Conservation (phyloP, 2,329 filamentous ascomycete genomes). For the Dryadomyces quercus-mongolicae region DNA sequence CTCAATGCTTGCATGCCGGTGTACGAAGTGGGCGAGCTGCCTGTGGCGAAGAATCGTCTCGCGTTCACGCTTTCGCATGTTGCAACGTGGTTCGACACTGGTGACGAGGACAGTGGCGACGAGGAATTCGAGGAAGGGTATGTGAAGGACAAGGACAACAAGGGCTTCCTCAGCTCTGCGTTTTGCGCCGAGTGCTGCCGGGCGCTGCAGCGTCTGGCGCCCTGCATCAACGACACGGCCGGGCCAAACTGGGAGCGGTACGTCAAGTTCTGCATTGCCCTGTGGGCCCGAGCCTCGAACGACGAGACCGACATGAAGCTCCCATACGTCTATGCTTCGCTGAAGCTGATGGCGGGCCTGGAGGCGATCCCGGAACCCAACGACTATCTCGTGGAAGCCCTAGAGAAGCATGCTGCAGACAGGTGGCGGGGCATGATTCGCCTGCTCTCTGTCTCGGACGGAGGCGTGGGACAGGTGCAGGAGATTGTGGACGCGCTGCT, state of each 20-base stretch:
- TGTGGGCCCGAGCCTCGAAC: slow-evolving; percentile 40
- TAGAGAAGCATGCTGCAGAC: slow-evolving; percentile 45
- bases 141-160: not conserved
- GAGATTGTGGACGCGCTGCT: slow-evolving; percentile 67
- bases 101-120: slow-evolving; percentile 16
- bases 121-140: not conserved
- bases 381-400: slow-evolving; percentile 71
- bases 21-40: slow-evolving; percentile 39
- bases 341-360: slow-evolving; percentile 57
- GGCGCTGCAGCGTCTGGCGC: slow-evolving; percentile 50
- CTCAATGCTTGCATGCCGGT: slow-evolving; percentile 39
- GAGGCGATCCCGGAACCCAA: slow-evolving; percentile 60
- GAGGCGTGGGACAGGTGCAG: slow-evolving; percentile 44
- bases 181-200: slow-evolving; percentile 41
- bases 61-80: slow-evolving; percentile 77
- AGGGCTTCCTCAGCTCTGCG: slow-evolving; percentile 22
- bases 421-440: slow-evolving; percentile 48
- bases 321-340: slow-evolving; percentile 56
- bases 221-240: slow-evolving; percentile 69
- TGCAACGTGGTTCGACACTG: slow-evolving; percentile 46
- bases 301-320: slow-evolving; percentile 35
- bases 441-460: slow-evolving; percentile 31
- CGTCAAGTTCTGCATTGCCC: slow-evolving; percentile 42
- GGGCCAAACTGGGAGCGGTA: slow-evolving; percentile 73
- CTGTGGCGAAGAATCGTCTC: slow-evolving; percentile 54